Percentiles rank a stretch among this genome's conserved stretches.
Evolutionary conservation across 2,329 filamentous ascomycete genomes (phyloP).

Genomic region (Pseudogymnoascus sp.): DNA sequence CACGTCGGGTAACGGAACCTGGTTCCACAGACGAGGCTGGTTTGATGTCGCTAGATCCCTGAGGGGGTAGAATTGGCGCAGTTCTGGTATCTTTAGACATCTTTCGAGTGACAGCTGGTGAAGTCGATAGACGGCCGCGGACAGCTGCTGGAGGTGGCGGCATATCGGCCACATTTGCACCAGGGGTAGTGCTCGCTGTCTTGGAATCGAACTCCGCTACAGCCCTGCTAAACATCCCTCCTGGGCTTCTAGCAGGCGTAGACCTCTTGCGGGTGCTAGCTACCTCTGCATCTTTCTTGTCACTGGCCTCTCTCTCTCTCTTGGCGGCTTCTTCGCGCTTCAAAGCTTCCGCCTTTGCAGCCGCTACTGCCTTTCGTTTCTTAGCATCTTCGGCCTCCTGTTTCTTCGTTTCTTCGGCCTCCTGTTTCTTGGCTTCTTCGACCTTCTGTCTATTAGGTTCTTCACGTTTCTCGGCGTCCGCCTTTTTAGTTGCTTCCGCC

Average conservation of each 20-base stretch:
- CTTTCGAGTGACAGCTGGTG: not conserved
- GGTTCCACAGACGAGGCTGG: not conserved
- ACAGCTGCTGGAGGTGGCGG: not conserved
- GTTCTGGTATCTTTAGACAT: not conserved
- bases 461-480: not conserved
- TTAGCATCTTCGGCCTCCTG: not conserved
- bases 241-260: not conserved
- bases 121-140: not conserved
- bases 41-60: not conserved
- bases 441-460: not conserved
- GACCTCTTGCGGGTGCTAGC: not conserved
- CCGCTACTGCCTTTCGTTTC: not conserved
- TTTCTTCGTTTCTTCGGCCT: not conserved
- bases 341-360: not conserved
- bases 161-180: not conserved
- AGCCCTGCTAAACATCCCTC: not conserved
- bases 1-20: not conserved
- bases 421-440: not conserved
- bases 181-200: not conserved
- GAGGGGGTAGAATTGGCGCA: not conserved
- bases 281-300: not conserved
- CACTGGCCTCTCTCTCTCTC: not conserved
- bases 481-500: not conserved
- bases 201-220: not conserved
- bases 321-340: not conserved